Evolutionary conservation across 257 asterid genomes (phyloP), one percentile per base, ranked within the genome.

Genomic region (Solanum lycopersicoides): DNA sequence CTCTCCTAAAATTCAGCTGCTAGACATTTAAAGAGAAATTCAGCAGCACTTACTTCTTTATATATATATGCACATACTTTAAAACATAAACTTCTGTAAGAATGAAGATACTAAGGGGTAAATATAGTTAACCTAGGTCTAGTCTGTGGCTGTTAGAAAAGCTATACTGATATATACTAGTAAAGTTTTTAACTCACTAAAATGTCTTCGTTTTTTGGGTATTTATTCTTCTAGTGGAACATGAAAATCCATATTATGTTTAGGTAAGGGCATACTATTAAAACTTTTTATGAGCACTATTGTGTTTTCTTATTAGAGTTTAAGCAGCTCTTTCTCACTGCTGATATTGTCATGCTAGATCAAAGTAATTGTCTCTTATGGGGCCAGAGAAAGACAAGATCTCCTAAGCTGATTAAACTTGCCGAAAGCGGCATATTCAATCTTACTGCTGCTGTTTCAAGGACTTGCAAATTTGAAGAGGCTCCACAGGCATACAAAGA

Each of bases 371-470:
- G 96, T 98, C 10, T 96, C 99, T 6, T 96, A 96, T 39, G 99
- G 99, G 89, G 99, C 93, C 23, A 92, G 98, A 91, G 99, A 96
- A 30, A 91, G 98, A 92, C 98, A 96, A 88, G 99, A 96, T 91
- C 96, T 97, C 75, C 98, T 2, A 97, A 94, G 92, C 86, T 95
- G 90, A 91, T 95, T 30, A 95, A 94, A 91, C 91, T 97, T 63
- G 99, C 99, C 9, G 96, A 97, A 91, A 91, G 93, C 23, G 98
- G 99, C 53, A 92, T 92, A 83, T 97, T 97, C 90, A 89, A 95
- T 89, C 95, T 97, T 30, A 91, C 89, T 59, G 95, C 95, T 60
- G 95, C 99, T 83, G 99, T 28, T 97, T 69, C 99, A 42, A 94
- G 95, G 68, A 97, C 92, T 91, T 93, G 93, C 91, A 94, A 91